Evolutionary conservation across 2,329 filamentous ascomycete genomes (phyloP).

Genomic region (Trichoderma sp.): DNA sequence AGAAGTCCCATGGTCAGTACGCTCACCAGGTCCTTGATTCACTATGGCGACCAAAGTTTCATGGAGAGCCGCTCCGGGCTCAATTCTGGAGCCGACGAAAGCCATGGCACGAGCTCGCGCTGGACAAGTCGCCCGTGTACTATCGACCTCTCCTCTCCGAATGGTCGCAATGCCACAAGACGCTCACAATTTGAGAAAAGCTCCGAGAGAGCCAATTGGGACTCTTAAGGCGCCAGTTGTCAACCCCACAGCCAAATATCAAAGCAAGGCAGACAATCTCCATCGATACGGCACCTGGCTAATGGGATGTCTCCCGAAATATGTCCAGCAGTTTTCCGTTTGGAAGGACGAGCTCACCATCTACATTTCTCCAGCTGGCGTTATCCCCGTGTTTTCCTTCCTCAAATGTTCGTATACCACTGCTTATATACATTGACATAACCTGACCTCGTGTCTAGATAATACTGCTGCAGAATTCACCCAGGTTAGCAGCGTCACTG

Average conservation of each 20-base stretch:
- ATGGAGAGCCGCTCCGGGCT: conserved; percentile 58
- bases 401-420: conserved; percentile 68
- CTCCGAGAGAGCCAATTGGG: conserved; percentile 60
- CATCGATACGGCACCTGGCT: conserved; percentile 97
- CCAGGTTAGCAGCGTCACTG: conserved; percentile 88
- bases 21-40: conserved; percentile 1
- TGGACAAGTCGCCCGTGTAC: conserved; percentile 51
- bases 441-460: conserved; percentile 53
- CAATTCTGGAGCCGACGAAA: conserved; percentile 59
- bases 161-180: conserved; percentile 63
- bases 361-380: conserved; percentile 84
- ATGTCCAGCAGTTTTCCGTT: conserved; percentile 98
- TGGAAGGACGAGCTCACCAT: conserved; percentile 99
- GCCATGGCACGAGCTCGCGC: conserved; percentile 48
- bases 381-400: conserved; percentile 91
- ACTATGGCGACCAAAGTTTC: conserved; percentile 64
- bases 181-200: conserved; percentile 68
- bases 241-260: conserved; percentile 92
- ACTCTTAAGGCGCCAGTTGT: conserved; percentile 77
- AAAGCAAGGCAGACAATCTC: conserved; percentile 81
- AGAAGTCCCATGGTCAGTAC: conserved; percentile 11
- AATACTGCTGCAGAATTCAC: conserved; percentile 98
- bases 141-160: conserved; percentile 54
- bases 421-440: background rate
- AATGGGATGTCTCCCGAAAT: conserved; percentile 95